Percentiles rank a stretch among this genome's conserved stretches.
phyloP scores from a whole-genome alignment of 139 green algal species.

The Chlamydomonas applanata region DNA sequence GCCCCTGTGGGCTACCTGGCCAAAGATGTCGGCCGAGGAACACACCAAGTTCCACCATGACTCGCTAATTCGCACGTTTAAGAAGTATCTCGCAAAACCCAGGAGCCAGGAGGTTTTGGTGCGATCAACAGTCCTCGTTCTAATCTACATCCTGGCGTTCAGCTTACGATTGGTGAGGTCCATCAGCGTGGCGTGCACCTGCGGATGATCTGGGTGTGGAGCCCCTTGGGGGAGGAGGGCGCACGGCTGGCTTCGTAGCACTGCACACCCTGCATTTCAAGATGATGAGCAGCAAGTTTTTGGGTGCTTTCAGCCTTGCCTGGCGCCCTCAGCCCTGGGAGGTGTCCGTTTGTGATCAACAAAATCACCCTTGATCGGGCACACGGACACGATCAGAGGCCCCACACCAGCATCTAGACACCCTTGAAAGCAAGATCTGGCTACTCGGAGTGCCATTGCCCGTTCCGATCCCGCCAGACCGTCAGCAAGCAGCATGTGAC shows the following conservation, averaged over 20 bases:
- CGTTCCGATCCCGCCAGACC: too few relatives aligned
- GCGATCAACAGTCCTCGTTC: conserved; percentile 28
- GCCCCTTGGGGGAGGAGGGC: background rate
- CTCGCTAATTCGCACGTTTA: background rate
- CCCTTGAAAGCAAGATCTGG: too few relatives aligned
- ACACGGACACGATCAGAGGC: too few relatives aligned
- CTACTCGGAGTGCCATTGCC: too few relatives aligned
- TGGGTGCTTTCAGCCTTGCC: background rate
- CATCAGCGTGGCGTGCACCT: background rate
- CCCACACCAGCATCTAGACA: too few relatives aligned
- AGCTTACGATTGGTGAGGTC: conserved; percentile 50
- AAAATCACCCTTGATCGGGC: too few relatives aligned
- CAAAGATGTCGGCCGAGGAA: too few relatives aligned
- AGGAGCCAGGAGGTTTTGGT: conserved; percentile 60
- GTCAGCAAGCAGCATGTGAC: too few relatives aligned
- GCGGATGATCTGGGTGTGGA: background rate
- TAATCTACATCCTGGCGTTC: conserved; percentile 66
- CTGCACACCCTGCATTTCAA: background rate
- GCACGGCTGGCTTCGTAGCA: background rate
- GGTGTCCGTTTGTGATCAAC: too few relatives aligned
- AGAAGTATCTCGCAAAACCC: conserved; percentile 24
- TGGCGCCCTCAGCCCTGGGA: too few relatives aligned
- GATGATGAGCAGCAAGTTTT: background rate
- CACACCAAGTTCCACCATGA: too few relatives aligned
- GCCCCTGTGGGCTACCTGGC: too few relatives aligned